Conservation (phyloP, 1,139 yeast species). For the Diutina mesorugosa region DNA sequence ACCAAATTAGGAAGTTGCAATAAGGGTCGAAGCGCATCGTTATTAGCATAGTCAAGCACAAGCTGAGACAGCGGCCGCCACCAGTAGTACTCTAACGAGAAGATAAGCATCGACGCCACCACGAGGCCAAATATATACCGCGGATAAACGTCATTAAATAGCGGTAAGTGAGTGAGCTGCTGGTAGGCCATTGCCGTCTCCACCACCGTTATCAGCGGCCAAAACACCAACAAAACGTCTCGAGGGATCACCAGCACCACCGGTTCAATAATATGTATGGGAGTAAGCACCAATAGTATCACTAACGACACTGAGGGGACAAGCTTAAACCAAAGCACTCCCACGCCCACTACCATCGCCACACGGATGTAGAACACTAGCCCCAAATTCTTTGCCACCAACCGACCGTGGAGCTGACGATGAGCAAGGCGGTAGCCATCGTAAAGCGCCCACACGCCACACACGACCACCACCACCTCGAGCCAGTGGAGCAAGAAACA, state of each 20-base stretch:
- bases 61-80: background rate
- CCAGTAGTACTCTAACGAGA: background rate
- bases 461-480: background rate
- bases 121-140: background rate
- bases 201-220: background rate
- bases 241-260: background rate
- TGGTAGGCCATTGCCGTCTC: background rate
- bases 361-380: background rate
- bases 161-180: background rate
- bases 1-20: constrained; percentile 26
- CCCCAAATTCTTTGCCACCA: background rate
- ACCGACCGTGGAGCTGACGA: background rate
- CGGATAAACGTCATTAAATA: background rate
- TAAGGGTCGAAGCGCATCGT: background rate
- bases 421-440: background rate
- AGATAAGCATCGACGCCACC: background rate
- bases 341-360: background rate
- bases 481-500: background rate
- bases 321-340: background rate
- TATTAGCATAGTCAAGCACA: background rate
- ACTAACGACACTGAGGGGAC: background rate
- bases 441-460: background rate
- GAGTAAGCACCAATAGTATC: background rate
- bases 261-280: background rate
- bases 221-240: background rate